Percentiles rank a stretch among this genome's conserved stretches.
phyloP scores from a whole-genome alignment of 202 grass and related monocot genomes.

The Musa balbisiana region DNA sequence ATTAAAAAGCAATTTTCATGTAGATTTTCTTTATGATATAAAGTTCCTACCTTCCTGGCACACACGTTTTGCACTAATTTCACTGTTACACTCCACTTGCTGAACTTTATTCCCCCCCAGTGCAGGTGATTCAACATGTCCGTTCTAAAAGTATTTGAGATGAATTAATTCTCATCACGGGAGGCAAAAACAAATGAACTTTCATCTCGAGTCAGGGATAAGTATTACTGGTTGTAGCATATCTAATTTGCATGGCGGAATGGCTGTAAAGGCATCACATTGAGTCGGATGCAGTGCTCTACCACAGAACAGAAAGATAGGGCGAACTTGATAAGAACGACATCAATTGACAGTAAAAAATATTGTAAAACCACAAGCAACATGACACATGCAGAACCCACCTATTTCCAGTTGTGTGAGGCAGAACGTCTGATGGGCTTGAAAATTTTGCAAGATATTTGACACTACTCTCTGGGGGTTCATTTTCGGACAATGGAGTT shows the following conservation, averaged over 20 bases:
- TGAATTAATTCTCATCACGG: conserved; percentile 8
- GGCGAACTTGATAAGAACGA: neutral
- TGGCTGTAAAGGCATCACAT: conserved; percentile 8
- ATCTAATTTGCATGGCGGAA: conserved; percentile 18
- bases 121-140: neutral
- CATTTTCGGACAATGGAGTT: neutral
- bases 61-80: neutral
- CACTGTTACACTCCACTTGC: conserved; percentile 11
- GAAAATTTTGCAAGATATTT: too few relatives aligned
- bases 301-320: conserved; percentile 12
- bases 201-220: conserved; percentile 14
- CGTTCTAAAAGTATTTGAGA: neutral
- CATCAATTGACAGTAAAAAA: neutral
- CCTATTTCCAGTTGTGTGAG: neutral
- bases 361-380: too few relatives aligned
- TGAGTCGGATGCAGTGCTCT: conserved; percentile 27
- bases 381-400: neutral
- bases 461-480: too few relatives aligned
- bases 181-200: conserved; percentile 7
- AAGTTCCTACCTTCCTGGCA: conserved; percentile 28
- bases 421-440: too few relatives aligned
- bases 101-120: conserved; percentile 13
- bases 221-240: conserved; percentile 31
- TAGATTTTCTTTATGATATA: neutral
- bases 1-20: too few relatives aligned